Percentiles rank a stretch among this genome's conserved stretches.
Evolutionary conservation across 2,329 filamentous ascomycete species (phyloP).

Genomic region (Thelonectria blattea): DNA sequence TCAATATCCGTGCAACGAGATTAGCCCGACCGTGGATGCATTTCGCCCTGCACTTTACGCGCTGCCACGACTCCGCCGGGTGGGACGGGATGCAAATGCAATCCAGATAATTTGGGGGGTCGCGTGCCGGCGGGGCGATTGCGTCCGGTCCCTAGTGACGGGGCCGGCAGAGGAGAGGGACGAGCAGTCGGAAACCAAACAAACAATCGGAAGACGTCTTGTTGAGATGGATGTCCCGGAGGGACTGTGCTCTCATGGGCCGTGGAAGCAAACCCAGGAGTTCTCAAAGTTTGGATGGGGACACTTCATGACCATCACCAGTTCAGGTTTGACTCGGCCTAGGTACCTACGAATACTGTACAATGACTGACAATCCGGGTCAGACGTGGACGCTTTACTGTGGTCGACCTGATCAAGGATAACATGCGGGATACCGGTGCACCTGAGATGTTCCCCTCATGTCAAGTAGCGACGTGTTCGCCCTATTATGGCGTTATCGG

Average conservation of each 20-base stretch:
- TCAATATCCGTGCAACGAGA: background rate
- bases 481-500: constrained; percentile 5
- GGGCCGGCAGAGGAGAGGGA: constrained; percentile 5
- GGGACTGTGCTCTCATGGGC: background rate
- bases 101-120: constrained; percentile 15
- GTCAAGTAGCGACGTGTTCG: background rate
- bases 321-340: no score
- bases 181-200: background rate
- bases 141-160: background rate
- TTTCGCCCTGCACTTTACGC: constrained; percentile 18
- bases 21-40: constrained; percentile 5
- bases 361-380: background rate
- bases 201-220: background rate
- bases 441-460: background rate
- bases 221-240: background rate
- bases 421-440: constrained; percentile 8
- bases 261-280: background rate
- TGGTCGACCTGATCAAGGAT: constrained; percentile 12
- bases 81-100: background rate
- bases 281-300: background rate
- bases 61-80: constrained; percentile 23
- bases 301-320: background rate
- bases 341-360: background rate
- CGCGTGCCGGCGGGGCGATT: constrained; percentile 18
- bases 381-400: constrained; percentile 12